Evolutionary conservation across 2,329 filamentous ascomycete species (phyloP), one percentile per base, ranked within the genome.

Genomic region (Colletotrichum horii): DNA sequence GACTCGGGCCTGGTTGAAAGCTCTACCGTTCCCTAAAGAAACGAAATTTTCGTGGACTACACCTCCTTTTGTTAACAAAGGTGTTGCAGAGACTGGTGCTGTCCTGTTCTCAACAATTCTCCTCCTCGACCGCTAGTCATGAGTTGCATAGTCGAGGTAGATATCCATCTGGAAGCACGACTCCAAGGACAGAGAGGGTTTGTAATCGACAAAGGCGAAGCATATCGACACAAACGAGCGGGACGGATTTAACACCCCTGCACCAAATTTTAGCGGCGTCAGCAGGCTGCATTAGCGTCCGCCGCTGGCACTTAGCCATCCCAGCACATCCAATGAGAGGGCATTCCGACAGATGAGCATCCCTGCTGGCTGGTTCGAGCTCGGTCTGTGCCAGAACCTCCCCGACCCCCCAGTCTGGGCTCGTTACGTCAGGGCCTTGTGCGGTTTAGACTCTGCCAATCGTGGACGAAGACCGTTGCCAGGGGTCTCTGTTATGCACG

Each of bases 271-370:
- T 67, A 67, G 66, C 48, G 61, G 68, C 19, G 72, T 75, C 72
- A 75, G 72, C 72, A 75, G 68, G 24, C 30, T 75, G 72, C 72
- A 71, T 75, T 72, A 75, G 72, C 68, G 72, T 72, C 68, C 55
- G 36, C n/a, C n/a, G n/a, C n/a, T 38, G 19, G 38, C 24, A 16
- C 58, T 38, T n/a, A 15, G 43, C 19, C 30, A 9, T 19, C 12
- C n/a, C 16, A 36, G 52, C 24, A 16, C 28, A 55, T 22, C 72
- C 36, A 75, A 75, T 43, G 60, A n/a, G 28, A 12, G n/a, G 19
- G 9, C 2, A 16, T 16, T 9, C 16, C 38, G 19, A 22, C 14
- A 28, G 19, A 15, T 24, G 22, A 15, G 1, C 24, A 60, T 66
- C 34, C 61, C 61, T 66, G 67, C 9, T 22, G 4, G 4, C 26